phyloP scores from a whole-genome alignment of 148 eudicot genomes.

The Arctostaphylos glauca region DNA sequence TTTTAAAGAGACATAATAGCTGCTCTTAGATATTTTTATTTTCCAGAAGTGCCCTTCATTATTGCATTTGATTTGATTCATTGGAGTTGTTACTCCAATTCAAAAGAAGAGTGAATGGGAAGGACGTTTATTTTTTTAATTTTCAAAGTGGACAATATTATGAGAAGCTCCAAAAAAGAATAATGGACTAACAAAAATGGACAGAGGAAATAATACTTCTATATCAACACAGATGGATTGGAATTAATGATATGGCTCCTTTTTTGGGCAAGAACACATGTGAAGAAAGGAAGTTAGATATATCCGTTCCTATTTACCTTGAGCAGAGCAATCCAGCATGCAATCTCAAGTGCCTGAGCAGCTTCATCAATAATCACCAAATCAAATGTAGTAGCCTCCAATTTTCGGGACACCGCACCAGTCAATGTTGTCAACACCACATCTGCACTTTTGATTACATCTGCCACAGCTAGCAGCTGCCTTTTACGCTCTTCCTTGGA shows the following conservation, averaged over 20 bases:
- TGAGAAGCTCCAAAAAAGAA: too few species aligned
- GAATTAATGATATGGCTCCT: not conserved
- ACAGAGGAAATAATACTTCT: too few species aligned
- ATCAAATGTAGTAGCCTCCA: conserved; percentile 73
- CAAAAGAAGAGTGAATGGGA: too few species aligned
- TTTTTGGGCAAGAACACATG: not conserved
- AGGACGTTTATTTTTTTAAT: too few species aligned
- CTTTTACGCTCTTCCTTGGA: conserved; percentile 93
- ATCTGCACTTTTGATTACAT: conserved; percentile 85
- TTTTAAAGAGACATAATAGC: too few species aligned
- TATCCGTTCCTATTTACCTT: conserved; percentile 45
- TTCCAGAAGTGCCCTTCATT: too few species aligned
- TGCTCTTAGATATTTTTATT: too few species aligned
- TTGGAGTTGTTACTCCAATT: not conserved
- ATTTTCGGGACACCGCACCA: conserved; percentile 70
- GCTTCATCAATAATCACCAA: conserved; percentile 96
- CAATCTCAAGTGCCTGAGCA: conserved; percentile 96
- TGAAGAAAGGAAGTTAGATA: not conserved
- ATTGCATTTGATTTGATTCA: too few species aligned
- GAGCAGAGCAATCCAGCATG: conserved; percentile 94
- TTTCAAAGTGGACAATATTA: too few species aligned
- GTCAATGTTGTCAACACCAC: conserved; percentile 90
- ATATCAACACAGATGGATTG: not conserved
- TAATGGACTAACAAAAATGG: too few species aligned
- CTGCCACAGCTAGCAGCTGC: conserved; percentile 92